Percentiles rank a stretch among this genome's conserved stretches.
phyloP scores from a whole-genome alignment of 306 rosid genomes.

The Citrullus amarus region DNA sequence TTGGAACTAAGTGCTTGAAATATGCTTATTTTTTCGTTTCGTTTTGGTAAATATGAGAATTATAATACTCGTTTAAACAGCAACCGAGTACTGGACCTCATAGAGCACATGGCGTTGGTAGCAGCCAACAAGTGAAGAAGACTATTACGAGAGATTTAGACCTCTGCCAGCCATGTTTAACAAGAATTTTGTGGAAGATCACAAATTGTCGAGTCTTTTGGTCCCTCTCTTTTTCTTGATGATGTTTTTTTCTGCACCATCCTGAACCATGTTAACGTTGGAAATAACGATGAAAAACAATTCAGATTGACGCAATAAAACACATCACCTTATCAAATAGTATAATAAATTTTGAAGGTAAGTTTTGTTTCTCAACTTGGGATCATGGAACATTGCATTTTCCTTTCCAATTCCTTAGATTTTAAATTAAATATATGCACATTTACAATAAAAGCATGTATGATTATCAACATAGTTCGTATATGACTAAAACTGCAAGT shows the following conservation, averaged over 20 bases:
- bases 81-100: constrained; percentile 90
- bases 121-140: constrained; percentile 36
- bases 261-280: not conserved
- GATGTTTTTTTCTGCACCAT: not conserved
- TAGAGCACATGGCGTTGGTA: constrained; percentile 90
- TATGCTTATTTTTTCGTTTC: not conserved
- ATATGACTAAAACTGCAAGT: too few relatives aligned
- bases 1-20: not conserved
- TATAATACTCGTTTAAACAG: constrained; percentile 22
- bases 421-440: not conserved
- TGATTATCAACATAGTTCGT: too few relatives aligned
- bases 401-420: too few relatives aligned
- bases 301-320: not conserved
- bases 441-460: too few relatives aligned
- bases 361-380: not conserved
- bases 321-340: not conserved
- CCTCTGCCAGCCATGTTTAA: not conserved
- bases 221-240: not conserved
- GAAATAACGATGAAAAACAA: not conserved
- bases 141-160: not conserved
- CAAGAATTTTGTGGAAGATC: not conserved
- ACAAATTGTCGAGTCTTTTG: not conserved
- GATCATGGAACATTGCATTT: not conserved
- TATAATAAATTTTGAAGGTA: not conserved
- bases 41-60: not conserved